Evolutionary conservation across 148 eudicot species (phyloP).

Genomic region (Oxyria digyna): DNA sequence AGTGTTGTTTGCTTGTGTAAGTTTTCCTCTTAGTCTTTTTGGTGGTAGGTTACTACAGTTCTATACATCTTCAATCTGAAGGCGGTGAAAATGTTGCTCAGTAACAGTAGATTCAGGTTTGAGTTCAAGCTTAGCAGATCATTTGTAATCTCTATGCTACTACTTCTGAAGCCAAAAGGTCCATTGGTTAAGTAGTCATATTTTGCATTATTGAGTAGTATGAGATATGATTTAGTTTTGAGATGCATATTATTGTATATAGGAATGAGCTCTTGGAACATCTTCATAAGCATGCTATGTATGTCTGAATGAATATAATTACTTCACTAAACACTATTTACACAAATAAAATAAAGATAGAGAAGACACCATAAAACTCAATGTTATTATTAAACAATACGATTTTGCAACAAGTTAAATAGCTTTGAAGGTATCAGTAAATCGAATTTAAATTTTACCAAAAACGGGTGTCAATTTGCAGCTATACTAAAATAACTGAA

Average conservation of each 20-base stretch:
- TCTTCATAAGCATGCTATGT: too few species aligned
- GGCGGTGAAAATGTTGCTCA: too few species aligned
- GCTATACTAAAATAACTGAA: background rate
- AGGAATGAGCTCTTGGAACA: background rate
- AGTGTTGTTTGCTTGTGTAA: too few species aligned
- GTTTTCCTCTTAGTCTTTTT: too few species aligned
- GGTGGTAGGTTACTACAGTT: too few species aligned
- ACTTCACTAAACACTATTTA: too few species aligned
- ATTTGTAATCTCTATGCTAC: background rate
- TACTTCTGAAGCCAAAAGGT: background rate
- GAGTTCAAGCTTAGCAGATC: background rate
- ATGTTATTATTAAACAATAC: background rate
- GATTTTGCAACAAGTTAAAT: background rate
- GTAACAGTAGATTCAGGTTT: too few species aligned
- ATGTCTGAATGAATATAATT: too few species aligned
- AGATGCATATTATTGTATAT: background rate
- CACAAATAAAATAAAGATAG: too few species aligned
- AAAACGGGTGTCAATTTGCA: background rate
- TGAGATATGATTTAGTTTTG: background rate
- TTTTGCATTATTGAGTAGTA: background rate
- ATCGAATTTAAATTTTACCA: background rate
- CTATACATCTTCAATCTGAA: too few species aligned
- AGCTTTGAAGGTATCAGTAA: slow-evolving; percentile 5
- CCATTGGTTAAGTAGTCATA: background rate
- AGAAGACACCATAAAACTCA: background rate